Base-by-base conservation (phyloP, 805 yeast species). In the Kazachstania psychrophila region DNA sequence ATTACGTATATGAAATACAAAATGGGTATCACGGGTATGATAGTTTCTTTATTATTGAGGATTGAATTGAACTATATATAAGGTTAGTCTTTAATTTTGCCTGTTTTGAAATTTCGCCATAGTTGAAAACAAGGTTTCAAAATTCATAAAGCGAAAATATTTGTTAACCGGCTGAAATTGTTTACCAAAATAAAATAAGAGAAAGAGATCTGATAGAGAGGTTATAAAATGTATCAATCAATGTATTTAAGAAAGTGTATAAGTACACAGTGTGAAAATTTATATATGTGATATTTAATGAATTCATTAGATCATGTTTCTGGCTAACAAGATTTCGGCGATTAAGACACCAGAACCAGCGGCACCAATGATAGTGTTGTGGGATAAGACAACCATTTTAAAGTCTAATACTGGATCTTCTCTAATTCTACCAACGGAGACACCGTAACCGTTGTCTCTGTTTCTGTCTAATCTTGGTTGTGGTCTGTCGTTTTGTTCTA, bases 281-380 rank as follows among this genome's bases (percentile, higher is more conserved):
- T 29, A 24, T 29, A 10, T 14, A 19, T 20, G 22, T 5, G n/a
- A 20, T 5, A 18, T 17, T 32, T 16, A 14, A 10, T 15, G n/a
- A 25, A n/a, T n/a, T 30, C 33, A 23, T 60, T 72, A 87, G 45
- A 89, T 71, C 47, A 85, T 62, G 42, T 75, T 71, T 66, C 81
- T 87, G 42, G 88, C 88, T 42, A 73, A 63, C 51, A 92, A 70
- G 38, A 87, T 70, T 68, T 92, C 98, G 36, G 94, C 98, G 59
- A 92, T 92, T 62, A 92, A 75, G 43, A 92, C 72, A 62, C 98
- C 98, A 7, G 96, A 82, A 60, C 98, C 98, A 18, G 98, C 98
- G 55, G 98, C 98, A 56, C 98, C 98, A 48, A 92, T 85, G 52
- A 92, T 74, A 38, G 98, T 92, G 72, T 92, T 92, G 64, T 92